Evolutionary conservation across 2,329 filamentous ascomycete genomes (phyloP), one percentile per base, ranked within the genome.

Genomic region (Fusarium coicis): DNA sequence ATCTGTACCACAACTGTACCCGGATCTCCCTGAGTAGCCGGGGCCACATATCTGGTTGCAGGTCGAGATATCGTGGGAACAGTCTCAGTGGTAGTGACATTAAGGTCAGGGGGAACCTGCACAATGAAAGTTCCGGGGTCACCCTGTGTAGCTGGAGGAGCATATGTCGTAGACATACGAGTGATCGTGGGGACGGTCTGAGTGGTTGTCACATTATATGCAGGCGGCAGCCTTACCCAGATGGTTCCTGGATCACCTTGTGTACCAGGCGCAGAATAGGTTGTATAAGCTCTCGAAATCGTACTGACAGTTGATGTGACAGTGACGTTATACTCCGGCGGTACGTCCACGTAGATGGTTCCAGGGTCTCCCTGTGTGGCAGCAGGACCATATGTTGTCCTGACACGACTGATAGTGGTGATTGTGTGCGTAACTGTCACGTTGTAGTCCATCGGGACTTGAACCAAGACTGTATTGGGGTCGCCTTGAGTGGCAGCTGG

Each of bases 181-280:
- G 63, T 63, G 23, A 69, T 53, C 11, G 66, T 67, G 10, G 63
- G 19, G 10, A 47, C 43, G 4, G 40, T 47, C 18, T 46, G 26
- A 15, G 63, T 63, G 7, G 59, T 56, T 42, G 66, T 68, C 7
- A 68, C 63, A 21, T 66, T 67, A 28, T 66, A 59, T 9, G 28
- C 50, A 8, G 63, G 55, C 32, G 63, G 66, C 9, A 46, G 10
- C 18, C 54, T 36, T 11, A 68, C 42, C 19, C 47, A 46, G 12
- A 68, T n/a, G 16, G 66, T 68, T n/a, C 66, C 66, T 10, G 66
- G 66, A 26, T 68, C 63, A 15, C 63, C 66, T 42, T 42, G 40
- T 8, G 40, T 47, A 16, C 28, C 53, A 10, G 65, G 62, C 1
- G 62, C 23, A 7, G 44, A 59, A 43, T 66, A 68, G 5, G 62